Conservation (phyloP, 2,329 filamentous ascomycete genomes). For the Aureobasidium namibiae region DNA sequence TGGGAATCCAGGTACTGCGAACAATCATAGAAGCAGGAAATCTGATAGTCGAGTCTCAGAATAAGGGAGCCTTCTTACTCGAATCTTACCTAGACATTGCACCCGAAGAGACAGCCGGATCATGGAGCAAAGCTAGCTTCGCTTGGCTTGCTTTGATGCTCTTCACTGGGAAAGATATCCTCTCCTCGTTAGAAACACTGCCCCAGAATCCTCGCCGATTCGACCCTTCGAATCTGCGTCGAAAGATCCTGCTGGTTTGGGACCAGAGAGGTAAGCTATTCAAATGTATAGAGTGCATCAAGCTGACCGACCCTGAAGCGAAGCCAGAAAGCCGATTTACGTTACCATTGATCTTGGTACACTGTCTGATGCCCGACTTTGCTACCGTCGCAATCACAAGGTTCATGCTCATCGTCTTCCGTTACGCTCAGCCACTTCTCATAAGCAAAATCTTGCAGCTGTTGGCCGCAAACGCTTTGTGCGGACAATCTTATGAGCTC, state of each 20-base stretch:
- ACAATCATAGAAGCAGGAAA: neutral
- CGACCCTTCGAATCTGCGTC: neutral
- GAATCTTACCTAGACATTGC: neutral
- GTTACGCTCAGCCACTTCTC: conserved; percentile 1
- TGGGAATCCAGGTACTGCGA: neutral
- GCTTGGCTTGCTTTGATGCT: neutral
- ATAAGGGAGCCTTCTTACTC: neutral
- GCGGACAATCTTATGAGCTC: neutral
- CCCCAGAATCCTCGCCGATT: neutral
- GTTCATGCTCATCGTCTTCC: neutral
- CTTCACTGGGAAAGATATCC: neutral
- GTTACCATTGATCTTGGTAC: neutral
- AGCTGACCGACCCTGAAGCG: neutral
- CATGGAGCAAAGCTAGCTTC: neutral
- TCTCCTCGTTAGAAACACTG: neutral
- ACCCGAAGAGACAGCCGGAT: neutral
- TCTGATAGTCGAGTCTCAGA: neutral
- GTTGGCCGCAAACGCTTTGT: neutral
- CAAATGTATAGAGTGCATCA: no score
- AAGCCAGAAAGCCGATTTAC: neutral
- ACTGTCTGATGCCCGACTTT: neutral
- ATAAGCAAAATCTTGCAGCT: neutral
- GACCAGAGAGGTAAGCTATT: neutral
- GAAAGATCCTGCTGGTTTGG: neutral
- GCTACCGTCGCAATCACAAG: neutral